Base-by-base conservation (phyloP, 163 green algal species). In the Chlorella variabilis region DNA sequence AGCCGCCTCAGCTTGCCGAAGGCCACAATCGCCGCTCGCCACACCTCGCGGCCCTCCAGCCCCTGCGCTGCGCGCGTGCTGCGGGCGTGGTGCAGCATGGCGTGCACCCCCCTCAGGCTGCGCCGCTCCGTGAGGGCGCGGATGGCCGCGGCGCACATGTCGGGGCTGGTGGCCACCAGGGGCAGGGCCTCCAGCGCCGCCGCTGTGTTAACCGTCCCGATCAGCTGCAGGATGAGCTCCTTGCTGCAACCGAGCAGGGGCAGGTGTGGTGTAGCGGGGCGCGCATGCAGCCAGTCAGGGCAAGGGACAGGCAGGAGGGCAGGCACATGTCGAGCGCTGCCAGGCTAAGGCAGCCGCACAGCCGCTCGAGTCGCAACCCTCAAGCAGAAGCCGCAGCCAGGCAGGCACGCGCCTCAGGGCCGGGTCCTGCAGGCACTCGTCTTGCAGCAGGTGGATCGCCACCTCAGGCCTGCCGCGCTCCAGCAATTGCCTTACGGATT, bases 11-110 rank as follows among this genome's bases (percentile, higher is more conserved):
- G 42, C 42, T 29, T 27, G 4, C 81, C 84, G 41, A 82, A 84
- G 1, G 81, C 84, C 29, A 42, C 33, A 7, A 88, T 61, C 38
- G 63, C 29, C 9, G 59, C 73, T n/a, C 83, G 69, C 83, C 83
- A 87, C 65, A 87, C 39, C 4, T 45, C 41, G 0, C 45, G 31
- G 17, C 23, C 29, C 41, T 45, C 41, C 11, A 34, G 13, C 18
- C 70, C 68, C 39, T 17, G 4, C 29, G 80, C 48, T 45, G 66
- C 17, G 5, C 38, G 4, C 27, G 33, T 31, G 21, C 59, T 38
- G 17, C n/a, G 6, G 2, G 82, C 82, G 31, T 71, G 31, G 20
- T 39, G 3, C 48, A 84, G 36, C 29, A 84, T 6, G 9, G 41
- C 42, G 15, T 33, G 36, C 45, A 87, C 77, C 20, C 83, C 83